These are phyloP conservation scores for Usnea hakonensis DNA, from an alignment of 495 filamentous ascomycete species.

Conservation along the genomic window DNA sequence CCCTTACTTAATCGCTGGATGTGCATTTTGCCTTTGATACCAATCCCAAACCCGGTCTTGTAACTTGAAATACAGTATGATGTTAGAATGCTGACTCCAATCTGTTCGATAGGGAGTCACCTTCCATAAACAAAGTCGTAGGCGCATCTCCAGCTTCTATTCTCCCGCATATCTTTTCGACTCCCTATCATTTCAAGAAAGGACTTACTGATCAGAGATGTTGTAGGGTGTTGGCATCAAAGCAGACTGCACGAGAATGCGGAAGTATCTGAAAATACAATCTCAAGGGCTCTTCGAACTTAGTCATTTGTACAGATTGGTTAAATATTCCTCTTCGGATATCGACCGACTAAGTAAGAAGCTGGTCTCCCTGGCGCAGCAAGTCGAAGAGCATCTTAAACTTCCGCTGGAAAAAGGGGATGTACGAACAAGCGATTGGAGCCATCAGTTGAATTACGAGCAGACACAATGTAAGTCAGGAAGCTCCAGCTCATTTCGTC, in stretches of 20 bases:
- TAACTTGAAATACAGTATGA: neutral
- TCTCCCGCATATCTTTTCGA: neutral
- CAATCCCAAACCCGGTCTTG: neutral
- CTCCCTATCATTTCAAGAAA: neutral
- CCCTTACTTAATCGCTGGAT: neutral
- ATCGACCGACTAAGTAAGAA: constrained; percentile 53
- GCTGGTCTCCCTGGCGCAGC: constrained; percentile 55
- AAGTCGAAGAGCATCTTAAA: constrained; percentile 62
- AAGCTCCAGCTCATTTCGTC: neutral
- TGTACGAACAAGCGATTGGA: constrained; percentile 69
- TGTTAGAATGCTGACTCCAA: neutral
- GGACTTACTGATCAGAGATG: neutral
- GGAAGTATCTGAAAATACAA: constrained; percentile 55
- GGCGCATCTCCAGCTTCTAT: neutral
- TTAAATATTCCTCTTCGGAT: constrained; percentile 51
- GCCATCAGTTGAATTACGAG: constrained; percentile 45
- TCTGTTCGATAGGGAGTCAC: constrained; percentile 40
- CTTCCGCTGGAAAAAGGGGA: constrained; percentile 70
- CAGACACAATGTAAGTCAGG: constrained; percentile 62
- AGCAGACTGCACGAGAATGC: constrained; percentile 63
- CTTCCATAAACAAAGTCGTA: constrained; percentile 57
- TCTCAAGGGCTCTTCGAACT: constrained; percentile 66
- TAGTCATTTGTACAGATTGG: constrained; percentile 67
- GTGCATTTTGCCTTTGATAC: neutral
- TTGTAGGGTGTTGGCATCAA: constrained; percentile 58